Evolutionary conservation across 2,329 filamentous ascomycete genomes (phyloP).

Genomic region (Fusarium compactum): DNA sequence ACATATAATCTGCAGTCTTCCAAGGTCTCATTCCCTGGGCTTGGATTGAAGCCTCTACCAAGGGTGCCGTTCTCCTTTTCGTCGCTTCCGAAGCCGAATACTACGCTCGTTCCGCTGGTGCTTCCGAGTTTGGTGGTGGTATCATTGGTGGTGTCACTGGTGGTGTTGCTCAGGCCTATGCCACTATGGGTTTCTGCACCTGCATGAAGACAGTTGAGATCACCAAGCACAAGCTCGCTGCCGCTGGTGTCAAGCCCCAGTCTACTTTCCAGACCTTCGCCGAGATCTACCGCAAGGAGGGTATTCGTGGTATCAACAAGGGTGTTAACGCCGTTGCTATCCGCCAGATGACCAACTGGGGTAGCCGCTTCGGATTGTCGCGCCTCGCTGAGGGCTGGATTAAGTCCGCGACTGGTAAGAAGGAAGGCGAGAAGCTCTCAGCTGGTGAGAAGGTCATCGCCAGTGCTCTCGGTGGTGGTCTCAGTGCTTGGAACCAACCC

Average conservation of each 20-base stretch:
- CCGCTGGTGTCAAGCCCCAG: slow-evolving; percentile 83
- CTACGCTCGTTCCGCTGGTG: slow-evolving; percentile 86
- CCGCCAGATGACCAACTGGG: slow-evolving; percentile 99
- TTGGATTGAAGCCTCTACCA: slow-evolving; percentile 99
- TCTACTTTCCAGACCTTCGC: slow-evolving; percentile 96
- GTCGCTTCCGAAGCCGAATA: slow-evolving; percentile 98
- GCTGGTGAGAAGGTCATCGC: slow-evolving; percentile 90
- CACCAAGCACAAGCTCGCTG: slow-evolving; percentile 95
- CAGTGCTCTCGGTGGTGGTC: slow-evolving; percentile 87
- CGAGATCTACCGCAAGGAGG: slow-evolving; percentile 95
- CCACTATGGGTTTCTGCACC: slow-evolving; percentile 99
- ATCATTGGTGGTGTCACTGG: slow-evolving; percentile 93
- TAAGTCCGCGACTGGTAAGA: slow-evolving; percentile 81
- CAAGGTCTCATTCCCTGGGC: slow-evolving; percentile 99
- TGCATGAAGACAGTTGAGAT: slow-evolving; percentile 99
- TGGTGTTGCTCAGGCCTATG: slow-evolving; percentile 97
- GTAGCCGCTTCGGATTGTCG: slow-evolving; percentile 92
- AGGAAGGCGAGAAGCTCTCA: slow-evolving; percentile 80
- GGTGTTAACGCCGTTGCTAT: slow-evolving; percentile 99
- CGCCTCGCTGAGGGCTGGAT: slow-evolving; percentile 93
- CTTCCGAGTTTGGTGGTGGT: slow-evolving; percentile 86
- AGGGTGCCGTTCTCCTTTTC: slow-evolving; percentile 98
- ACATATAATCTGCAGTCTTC: slow-evolving; percentile 77
- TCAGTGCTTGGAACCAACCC: slow-evolving; percentile 98
- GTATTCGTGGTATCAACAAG: slow-evolving; percentile 95